Evolutionary conservation across 1,284 basidiomycete genomes (phyloP), one percentile per base, ranked within the genome.

Genomic region (Naganishia albida): DNA sequence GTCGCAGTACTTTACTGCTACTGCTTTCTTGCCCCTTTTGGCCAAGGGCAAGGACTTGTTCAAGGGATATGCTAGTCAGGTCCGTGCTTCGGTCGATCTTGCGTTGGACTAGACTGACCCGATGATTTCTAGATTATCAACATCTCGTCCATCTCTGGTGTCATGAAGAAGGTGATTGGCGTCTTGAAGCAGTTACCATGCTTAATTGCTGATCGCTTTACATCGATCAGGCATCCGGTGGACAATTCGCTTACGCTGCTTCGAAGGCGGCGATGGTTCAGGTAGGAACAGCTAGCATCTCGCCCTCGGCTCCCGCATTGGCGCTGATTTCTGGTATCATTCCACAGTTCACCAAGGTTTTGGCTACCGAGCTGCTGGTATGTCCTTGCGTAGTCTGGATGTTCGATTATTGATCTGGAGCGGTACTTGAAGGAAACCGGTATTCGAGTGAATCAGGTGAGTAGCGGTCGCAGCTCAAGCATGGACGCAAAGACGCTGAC

Each of bases 401-500:
- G 20, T 13, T 18, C 18, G 49, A 28, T 3, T 13, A 30, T 20
- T 51, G 26, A 23, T 48, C 15, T 48, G 16, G 2, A n/a, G n/a
- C n/a, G 18, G 15, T 44, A 7, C n/a, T 25, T n/a, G 23, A 7
- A 57, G 40, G 69, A 72, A 48, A 60, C 72, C 16, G 74, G 73
- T 28, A 71, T 77, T 30, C 67, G 76, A 20, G 68, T 76, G 52
- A 78, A 78, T 68, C 70, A 74, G 54, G 74, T 78, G 44, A 72
- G 73, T 34, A 70, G 69, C 38, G 42, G 70, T 7, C 67, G 7
- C 39, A 30, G 49, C 49, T 23, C 34, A 10, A 10, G 34, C 10
- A 34, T 34, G 4, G 34, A 34, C 10, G 34, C 34, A 34, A 10
- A 6, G 4, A 34, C 34, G 49, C 43, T 18, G 15, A n/a, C 20